These are phyloP conservation scores for Chaetomium sp. DNA, from an alignment of 2,329 filamentous ascomycete species.

Conservation along the genomic window DNA sequence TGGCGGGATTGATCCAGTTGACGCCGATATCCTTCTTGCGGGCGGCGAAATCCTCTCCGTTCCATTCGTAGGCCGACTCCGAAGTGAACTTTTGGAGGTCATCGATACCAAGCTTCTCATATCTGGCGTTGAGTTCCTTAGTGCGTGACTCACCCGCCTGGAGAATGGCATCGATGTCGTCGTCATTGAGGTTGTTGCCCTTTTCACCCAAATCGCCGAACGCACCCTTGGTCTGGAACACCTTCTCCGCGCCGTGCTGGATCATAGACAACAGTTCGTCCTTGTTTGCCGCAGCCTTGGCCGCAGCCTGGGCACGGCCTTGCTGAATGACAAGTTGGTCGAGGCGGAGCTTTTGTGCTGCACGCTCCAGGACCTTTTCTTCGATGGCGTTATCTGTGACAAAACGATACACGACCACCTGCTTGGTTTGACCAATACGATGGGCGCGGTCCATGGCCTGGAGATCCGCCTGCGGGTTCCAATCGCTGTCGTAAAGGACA, in stretches of 20 bases:
- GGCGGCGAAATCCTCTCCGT: constrained; percentile 89
- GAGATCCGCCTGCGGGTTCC: constrained; percentile 97
- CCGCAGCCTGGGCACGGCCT: constrained; percentile 83
- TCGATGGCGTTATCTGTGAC: constrained; percentile 98
- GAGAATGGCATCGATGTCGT: constrained; percentile 86
- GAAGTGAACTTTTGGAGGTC: constrained; percentile 97
- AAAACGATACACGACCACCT: constrained; percentile 93
- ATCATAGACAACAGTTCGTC: constrained; percentile 97
- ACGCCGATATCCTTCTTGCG: constrained; percentile 88
- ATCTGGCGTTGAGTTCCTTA: constrained; percentile 83
- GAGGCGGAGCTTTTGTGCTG: constrained; percentile 90
- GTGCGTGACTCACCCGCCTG: constrained; percentile 82
- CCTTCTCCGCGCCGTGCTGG: constrained; percentile 92
- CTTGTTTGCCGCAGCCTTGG: constrained; percentile 88
- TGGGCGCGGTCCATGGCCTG: constrained; percentile 99
- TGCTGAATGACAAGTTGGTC: constrained; percentile 98
- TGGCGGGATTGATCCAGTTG: constrained; percentile 96
- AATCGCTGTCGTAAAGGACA: constrained; percentile 93
- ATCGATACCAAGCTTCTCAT: constrained; percentile 94
- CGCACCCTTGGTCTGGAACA: constrained; percentile 71
- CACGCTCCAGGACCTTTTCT: constrained; percentile 94
- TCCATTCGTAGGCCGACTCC: constrained; percentile 98
- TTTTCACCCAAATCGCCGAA: constrained; percentile 54
- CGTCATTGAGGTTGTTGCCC: constrained; percentile 63
- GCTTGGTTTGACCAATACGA: constrained; percentile 97